Evolutionary conservation across 768 basidiomycete species (phyloP), one percentile per base, ranked within the genome.

Genomic region (Tulasnella sp.): DNA sequence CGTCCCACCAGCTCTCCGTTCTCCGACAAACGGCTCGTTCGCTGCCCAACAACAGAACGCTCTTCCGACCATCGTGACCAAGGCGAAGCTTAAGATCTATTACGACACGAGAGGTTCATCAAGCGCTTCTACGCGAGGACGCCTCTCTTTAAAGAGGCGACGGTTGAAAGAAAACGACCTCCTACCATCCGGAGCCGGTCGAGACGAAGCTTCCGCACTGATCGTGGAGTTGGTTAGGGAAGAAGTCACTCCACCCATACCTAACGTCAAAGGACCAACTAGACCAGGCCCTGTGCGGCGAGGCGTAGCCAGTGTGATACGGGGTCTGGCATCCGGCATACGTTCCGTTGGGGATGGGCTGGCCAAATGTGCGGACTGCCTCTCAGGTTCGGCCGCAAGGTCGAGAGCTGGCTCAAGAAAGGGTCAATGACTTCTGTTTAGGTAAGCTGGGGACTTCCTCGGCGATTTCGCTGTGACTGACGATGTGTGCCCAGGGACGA

Each of bases 121-220:
- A 7, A n/a, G 38, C 62, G 31, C 19, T 38, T 46, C 31, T 31
- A 19, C 31, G 1, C 56, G 76, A 38, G 48, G 36, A 7, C 34
- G 36, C 2, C 44, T 34, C 16, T 68, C 68, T 7, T 21, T 42
- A 31, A 74, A 72, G 71, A 31, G 62, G n/a, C n/a, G 78, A 31
- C 62, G 78, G 27, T 40, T 79, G 36, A 79, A 74, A 46, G 78
- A 79, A 6, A 79, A 79, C 73, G 78, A 79, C 44, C 38, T 74
- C 44, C 36, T 79, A 34, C 78, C 78, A 4, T 27, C 73, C 8
- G 78, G 78, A 36, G 71, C 46, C 36, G 78, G 78, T 73, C 19
- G 40, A 31, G 78, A 79, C 78, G 78, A 79, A 38, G 27, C 71
- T 39, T 79, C 78, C 10, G 71, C 78, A 21, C 56, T 79, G 44